Evolutionary conservation across 305 asterid species (phyloP).

Genomic region (Solanum hybrid): DNA sequence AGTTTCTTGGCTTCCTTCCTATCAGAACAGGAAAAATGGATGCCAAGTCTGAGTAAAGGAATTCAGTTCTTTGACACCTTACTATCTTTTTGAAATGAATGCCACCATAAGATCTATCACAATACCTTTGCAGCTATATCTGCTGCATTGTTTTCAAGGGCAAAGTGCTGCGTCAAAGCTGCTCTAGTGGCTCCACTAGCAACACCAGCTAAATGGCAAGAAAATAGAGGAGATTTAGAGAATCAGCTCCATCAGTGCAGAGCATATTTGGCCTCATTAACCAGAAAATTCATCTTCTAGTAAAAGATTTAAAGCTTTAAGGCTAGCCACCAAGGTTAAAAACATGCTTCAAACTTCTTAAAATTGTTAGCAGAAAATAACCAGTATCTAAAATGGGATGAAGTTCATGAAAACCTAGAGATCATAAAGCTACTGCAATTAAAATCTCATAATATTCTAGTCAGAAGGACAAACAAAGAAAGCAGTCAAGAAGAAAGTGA

Average conservation of each 20-base stretch:
- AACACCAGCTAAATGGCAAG: slow-evolving; percentile 65
- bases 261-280: neutral
- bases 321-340: neutral
- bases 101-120: neutral
- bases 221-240: slow-evolving; percentile 7
- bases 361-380: neutral
- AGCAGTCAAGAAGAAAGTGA: neutral
- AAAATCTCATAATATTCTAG: neutral
- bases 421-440: neutral
- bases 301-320: neutral
- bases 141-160: slow-evolving; percentile 95
- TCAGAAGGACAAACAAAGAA: neutral
- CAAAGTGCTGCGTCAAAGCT: slow-evolving; percentile 91
- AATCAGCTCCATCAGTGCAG: neutral
- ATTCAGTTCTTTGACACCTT: neutral
- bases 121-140: slow-evolving; percentile 96
- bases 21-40: slow-evolving; percentile 5
- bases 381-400: neutral
- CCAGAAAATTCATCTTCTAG: neutral
- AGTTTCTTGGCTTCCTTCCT: slow-evolving; percentile 99
- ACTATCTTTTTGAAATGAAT: neutral
- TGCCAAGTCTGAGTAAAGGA: neutral
- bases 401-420: neutral
- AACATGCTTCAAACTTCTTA: neutral
- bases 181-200: slow-evolving; percentile 99